Evolutionary conservation across 345 rosid species (phyloP).

Genomic region (Rhizophora mangle): DNA sequence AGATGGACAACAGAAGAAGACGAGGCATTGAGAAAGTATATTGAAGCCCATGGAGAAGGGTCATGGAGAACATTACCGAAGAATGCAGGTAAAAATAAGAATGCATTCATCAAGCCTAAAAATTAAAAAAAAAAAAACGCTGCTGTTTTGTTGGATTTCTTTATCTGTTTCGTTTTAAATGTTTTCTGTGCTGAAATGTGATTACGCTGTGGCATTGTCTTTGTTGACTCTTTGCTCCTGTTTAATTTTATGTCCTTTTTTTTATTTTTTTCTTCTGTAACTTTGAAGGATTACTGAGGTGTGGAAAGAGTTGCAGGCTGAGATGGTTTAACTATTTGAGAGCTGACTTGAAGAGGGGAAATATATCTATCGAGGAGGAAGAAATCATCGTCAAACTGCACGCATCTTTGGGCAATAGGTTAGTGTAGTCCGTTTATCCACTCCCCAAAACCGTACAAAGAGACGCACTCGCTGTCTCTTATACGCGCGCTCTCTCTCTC

Average conservation of each 20-base stretch:
- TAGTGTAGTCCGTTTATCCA: background rate
- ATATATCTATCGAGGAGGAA: conserved; percentile 60
- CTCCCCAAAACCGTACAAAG: background rate
- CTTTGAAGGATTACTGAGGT: conserved; percentile 63
- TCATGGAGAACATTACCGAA: conserved; percentile 64
- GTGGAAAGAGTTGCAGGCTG: conserved; percentile 90
- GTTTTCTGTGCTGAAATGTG: too few relatives aligned
- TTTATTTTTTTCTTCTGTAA: background rate
- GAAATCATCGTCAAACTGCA: conserved; percentile 59
- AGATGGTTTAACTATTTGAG: conserved; percentile 86
- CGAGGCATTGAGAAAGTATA: conserved; percentile 38
- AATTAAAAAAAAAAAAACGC: too few relatives aligned
- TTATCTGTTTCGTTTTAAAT: too few relatives aligned
- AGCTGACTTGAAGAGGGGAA: conserved; percentile 74
- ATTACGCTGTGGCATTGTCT: background rate
- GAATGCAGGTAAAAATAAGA: conserved; percentile 44
- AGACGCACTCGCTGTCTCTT: background rate
- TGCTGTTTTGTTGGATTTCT: too few relatives aligned
- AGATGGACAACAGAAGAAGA: conserved; percentile 69
- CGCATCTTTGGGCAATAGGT: conserved; percentile 78
- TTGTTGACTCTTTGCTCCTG: background rate
- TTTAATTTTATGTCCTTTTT: background rate
- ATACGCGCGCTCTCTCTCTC: background rate
- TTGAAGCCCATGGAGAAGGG: conserved; percentile 60
- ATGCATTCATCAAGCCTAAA: background rate